Conservation (phyloP, 31 red algal species). For the Odonthalia washingtoniensis region DNA sequence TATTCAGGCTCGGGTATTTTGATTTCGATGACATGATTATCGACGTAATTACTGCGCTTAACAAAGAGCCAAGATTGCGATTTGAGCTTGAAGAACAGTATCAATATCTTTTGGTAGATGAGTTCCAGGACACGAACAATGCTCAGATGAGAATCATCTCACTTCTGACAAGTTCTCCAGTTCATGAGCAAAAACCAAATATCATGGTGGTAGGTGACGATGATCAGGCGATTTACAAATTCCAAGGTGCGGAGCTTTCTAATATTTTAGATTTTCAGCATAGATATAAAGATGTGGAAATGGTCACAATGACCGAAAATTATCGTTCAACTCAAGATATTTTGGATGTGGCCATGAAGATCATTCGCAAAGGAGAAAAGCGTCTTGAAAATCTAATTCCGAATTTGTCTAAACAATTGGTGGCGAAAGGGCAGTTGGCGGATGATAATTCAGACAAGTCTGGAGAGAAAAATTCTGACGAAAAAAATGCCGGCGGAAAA, state of each 20-base stretch:
- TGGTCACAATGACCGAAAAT: constrained; percentile 14
- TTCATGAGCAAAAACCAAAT: constrained; percentile 18
- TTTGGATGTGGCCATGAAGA: neutral
- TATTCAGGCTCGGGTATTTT: neutral
- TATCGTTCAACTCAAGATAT: constrained; percentile 16
- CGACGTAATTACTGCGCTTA: constrained; percentile 1
- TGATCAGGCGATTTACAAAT: constrained; percentile 49
- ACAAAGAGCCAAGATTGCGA: neutral
- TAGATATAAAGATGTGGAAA: constrained; percentile 24
- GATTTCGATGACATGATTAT: constrained; percentile 29
- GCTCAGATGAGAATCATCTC: constrained; percentile 29
- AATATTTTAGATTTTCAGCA: constrained; percentile 37
- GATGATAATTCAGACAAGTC: no score
- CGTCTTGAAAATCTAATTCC: no score
- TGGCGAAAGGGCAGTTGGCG: no score
- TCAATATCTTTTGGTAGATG: constrained; percentile 29
- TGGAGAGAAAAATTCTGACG: no score
- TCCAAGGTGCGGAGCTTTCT: constrained; percentile 23
- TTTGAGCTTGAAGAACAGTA: constrained; percentile 17
- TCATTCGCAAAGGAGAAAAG: no score
- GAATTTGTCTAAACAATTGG: no score
- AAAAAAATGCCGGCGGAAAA: no score
- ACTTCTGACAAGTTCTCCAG: constrained; percentile 11
- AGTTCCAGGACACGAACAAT: constrained; percentile 27
- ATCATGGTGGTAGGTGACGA: constrained; percentile 44